Evolutionary conservation across 768 basidiomycete species (phyloP), one percentile per base, ranked within the genome.

Genomic region (Mycena capillaripes): DNA sequence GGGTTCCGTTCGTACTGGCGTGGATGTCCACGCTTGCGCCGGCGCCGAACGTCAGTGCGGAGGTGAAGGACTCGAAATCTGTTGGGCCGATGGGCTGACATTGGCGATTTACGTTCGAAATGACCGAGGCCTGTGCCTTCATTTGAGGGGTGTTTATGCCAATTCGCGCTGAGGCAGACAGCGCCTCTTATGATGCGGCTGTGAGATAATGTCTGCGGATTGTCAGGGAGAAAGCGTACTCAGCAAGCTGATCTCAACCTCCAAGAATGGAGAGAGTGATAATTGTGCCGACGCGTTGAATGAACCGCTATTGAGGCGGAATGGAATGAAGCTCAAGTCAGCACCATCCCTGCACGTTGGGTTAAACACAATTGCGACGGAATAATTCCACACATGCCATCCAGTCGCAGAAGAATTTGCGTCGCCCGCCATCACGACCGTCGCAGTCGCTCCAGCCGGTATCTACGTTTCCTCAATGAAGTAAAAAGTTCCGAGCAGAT

Each of bases 11-110:
- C 3, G 59, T 29, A 12, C 32, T 52, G 30, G 30, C 53, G 10
- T 67, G 48, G 19, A 72, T 62, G 9, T 55, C 25, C 10, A 72
- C 50, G 23, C 30, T 59, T 1, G 59, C 65, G 21, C 52, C 70
- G 4, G 65, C 70, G 29, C 65, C 70, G 30, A 72, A 72, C 0
- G 36, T 66, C 40, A 72, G 52, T 2, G 70, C 70, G 3, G 52
- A 1, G 16, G 50, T 17, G 46, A 72, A 72, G 21, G 25, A 72
- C 44, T 62, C 60, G 36, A 72, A 68, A 25, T 64, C 71, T 12
- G 34, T 32, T 2, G 71, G 42, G 7, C 71, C 71, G 17, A 53
- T 29, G 19, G 66, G 40, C 25, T 68, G 25, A 55, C 71, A 72
- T 2, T 38, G n/a, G 3, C 56, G 50, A 32, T 72, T 68, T 2